These are phyloP conservation scores for Terana coerulea DNA, from an alignment of 768 basidiomycete genomes.

Conservation along the genomic window DNA sequence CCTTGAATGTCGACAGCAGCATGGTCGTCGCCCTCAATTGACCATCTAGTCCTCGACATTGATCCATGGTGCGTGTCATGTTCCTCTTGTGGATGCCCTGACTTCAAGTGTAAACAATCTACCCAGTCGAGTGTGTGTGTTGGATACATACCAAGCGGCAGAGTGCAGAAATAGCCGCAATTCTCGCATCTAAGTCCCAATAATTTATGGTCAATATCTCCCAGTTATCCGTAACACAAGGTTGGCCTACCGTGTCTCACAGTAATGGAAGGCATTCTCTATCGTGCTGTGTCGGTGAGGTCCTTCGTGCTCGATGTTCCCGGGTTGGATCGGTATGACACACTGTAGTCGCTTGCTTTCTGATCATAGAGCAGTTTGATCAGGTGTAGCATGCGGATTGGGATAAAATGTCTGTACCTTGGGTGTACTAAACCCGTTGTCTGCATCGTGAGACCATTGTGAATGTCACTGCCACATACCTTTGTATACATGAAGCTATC, in stretches of 20 bases:
- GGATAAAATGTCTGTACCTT: too few relatives aligned
- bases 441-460: too few relatives aligned
- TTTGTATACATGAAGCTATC: conserved; percentile 66
- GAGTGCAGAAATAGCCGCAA: conserved; percentile 57
- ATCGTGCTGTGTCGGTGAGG: conserved; percentile 46
- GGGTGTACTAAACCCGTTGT: conserved; percentile 41
- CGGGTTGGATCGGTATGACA: conserved; percentile 41
- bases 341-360: conserved; percentile 51
- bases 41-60: conserved; percentile 57
- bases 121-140: too few relatives aligned
- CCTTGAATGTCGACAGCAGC: conserved; percentile 50
- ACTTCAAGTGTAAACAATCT: too few relatives aligned
- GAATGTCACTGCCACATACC: conserved; percentile 32
- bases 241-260: conserved; percentile 40
- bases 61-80: conserved; percentile 64
- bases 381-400: too few relatives aligned
- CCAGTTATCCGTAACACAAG: neutral
- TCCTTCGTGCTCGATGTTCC: conserved; percentile 39
- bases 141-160: conserved; percentile 51
- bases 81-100: conserved; percentile 56
- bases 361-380: too few relatives aligned
- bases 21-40: conserved; percentile 50
- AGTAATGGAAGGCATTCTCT: conserved; percentile 48
- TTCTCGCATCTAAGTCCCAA: conserved; percentile 47
- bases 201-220: neutral